Evolutionary conservation across 108 stramenopile species (phyloP), one percentile per base, ranked within the genome.

Genomic region (Mediolabrus comicus): DNA sequence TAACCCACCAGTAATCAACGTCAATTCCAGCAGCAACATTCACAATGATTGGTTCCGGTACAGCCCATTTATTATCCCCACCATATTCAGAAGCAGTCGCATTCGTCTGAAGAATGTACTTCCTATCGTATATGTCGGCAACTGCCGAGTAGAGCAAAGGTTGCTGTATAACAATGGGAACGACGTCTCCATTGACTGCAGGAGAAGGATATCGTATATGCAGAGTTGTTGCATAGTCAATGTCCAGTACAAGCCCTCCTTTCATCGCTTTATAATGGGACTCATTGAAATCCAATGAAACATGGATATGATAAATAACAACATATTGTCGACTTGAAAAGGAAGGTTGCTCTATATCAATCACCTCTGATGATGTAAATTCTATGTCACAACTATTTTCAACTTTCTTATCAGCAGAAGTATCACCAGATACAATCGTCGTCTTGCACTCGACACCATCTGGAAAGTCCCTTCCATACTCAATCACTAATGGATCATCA

Each of bases 321-420:
- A 83, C 64, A 30, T 83, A 71, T 31, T 80, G 83, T 0, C 66
- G 59, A 71, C 79, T 80, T 12, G 73, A 78, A 76, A 83, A 83
- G 17, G 83, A 74, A 25, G 83, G 83, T 53, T 80, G 83, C 66
- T 83, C 83, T 36, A 83, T 83, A 53, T 83, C 83, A 36, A 83
- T 72, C 11, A 62, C 73, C 62, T 64, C 72, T 3, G 74, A 53
- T 0, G 62, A 60, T 36, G 74, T 17, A 29, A 78, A 67, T 41
- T 73, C 35, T 30, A 79, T 66, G 30, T 46, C 35, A 51, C 76
- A 77, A 24, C 26, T 29, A 5, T 28, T n/a, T 39, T 25, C 55
- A 13, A 41, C 10, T 17, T 10, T 16, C 43, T 16, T 16, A 59
- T 28, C 32, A 1, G 39, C 17, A 26, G 24, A 27, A 19, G 32